Percentiles rank a stretch among this genome's conserved stretches.
phyloP scores from a whole-genome alignment of 2,329 filamentous ascomycete genomes.

The Stachybotrys chartarum region DNA sequence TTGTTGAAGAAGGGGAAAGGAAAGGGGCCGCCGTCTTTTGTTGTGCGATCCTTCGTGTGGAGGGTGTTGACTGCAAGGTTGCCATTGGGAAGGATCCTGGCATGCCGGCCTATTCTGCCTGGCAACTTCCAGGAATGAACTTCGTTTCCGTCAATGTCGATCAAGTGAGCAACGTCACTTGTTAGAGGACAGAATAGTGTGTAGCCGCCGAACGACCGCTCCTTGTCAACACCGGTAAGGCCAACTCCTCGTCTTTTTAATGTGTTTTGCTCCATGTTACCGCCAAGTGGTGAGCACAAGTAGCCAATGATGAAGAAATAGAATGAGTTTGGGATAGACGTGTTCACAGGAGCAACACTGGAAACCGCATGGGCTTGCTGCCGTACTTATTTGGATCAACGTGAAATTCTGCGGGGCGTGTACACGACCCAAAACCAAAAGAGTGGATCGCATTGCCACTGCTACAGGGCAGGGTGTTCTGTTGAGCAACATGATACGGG shows the following conservation, averaged over 20 bases:
- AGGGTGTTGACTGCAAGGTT: slow-evolving; percentile 22
- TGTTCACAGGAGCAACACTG: neutral
- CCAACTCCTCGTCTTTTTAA: slow-evolving; percentile 19
- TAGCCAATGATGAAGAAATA: neutral
- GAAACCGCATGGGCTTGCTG: neutral
- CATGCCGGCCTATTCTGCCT: slow-evolving; percentile 18
- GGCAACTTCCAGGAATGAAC: slow-evolving; percentile 21
- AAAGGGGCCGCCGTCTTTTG: slow-evolving; percentile 11
- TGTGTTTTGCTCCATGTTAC: slow-evolving; percentile 20
- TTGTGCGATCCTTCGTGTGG: slow-evolving; percentile 6
- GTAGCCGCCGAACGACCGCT: slow-evolving; percentile 16
- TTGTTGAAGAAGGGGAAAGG: slow-evolving; percentile 22
- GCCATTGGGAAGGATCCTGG: slow-evolving; percentile 16
- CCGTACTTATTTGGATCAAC: too few relatives aligned
- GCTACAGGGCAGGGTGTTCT: neutral
- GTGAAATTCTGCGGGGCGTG: too few relatives aligned
- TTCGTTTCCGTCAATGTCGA: slow-evolving; percentile 19
- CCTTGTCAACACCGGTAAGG: slow-evolving; percentile 18
- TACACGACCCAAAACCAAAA: neutral
- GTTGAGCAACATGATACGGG: neutral
- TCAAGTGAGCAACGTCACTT: slow-evolving; percentile 13
- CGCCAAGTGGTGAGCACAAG: neutral
- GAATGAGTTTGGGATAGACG: neutral
- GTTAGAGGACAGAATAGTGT: slow-evolving; percentile 22
- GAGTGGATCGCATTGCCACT: neutral